Conservation (phyloP, 78 protist genomes). For the Dictyostelium intermedium region DNA sequence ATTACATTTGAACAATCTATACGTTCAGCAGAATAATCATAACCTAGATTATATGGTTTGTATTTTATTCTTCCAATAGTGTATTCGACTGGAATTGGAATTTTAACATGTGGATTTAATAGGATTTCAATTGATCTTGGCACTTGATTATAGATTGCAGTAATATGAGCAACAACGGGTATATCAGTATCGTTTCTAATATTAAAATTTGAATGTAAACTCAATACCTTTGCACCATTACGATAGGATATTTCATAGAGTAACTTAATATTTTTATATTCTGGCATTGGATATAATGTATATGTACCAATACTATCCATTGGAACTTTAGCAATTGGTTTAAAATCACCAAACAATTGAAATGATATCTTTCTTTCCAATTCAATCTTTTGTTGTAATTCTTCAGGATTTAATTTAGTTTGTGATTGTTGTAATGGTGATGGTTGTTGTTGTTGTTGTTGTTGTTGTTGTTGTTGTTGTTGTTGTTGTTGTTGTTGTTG, state of each 20-base stretch:
- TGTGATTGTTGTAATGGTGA: neutral
- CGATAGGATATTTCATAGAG: conserved; percentile 62
- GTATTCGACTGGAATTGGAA: conserved; percentile 56
- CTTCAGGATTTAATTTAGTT: neutral
- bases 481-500: neutral
- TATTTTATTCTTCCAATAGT: conserved; percentile 33
- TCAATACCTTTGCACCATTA: conserved; percentile 58
- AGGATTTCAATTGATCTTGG: conserved; percentile 36
- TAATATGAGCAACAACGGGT: conserved; percentile 13
- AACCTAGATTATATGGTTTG: conserved; percentile 52
- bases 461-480: neutral
- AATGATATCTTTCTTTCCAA: conserved; percentile 62
- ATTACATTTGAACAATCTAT: conserved; percentile 48
- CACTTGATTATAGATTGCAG: neutral
- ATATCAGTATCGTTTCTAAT: conserved; percentile 36
- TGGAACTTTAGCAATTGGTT: conserved; percentile 35
- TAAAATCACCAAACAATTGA: conserved; percentile 56
- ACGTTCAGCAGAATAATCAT: conserved; percentile 28
- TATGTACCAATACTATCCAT: conserved; percentile 70
- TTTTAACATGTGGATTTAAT: neutral
- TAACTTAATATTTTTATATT: conserved; percentile 18
- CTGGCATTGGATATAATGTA: conserved; percentile 58
- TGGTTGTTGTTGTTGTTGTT: neutral
- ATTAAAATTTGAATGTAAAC: conserved; percentile 54
- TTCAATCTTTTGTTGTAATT: neutral